Base-by-base conservation (phyloP, 257 asterid genomes). In the Thymus mandschuricus region DNA sequence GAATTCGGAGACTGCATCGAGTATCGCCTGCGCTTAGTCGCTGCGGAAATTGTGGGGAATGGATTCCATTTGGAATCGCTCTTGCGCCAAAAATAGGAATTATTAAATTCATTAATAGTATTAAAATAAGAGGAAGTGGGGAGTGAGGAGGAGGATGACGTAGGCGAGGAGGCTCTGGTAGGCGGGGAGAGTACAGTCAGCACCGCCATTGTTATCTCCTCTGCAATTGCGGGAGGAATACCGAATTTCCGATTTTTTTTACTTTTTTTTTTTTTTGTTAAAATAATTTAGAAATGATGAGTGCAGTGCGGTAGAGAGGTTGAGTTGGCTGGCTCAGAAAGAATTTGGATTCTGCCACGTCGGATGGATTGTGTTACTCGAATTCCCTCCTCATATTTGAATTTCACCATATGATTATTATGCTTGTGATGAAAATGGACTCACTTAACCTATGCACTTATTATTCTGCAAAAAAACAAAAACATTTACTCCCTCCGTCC, bases 121-220 rank as follows among this genome's bases (percentile, higher is more conserved):
- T 66, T 68, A 68, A 74, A 67, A 73, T 50, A 61, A 69, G 79
- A 48, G 68, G 65, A 70, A 55, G 69, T 60, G 64, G 80, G 58
- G 15, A 35, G 61, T 66, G 83, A 64, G 35, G 87, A 58, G 65
- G 87, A 68, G 1, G 85, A 10, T 69, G 85, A 75, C 55, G 89
- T 70, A 66, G 73, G 81, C 86, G 46, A 71, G 45, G 68, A 40
- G 28, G 87, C 68, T 29, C 60, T 80, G 54, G 82, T 55, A 35
- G 87, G 81, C 78, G 84, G 88, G 71, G 87, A 86, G 48, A 83
- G 64, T 62, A 83, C 80, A 70, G 85, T 85, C 79, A 84, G 67
- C 56, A 80, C 94, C 80, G 92, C 94, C 98, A 87, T 92, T 76
- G 84, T 73, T 84, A 75, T 73, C 81, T 55, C 58, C 78, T 65